Percentiles rank a stretch among this genome's conserved stretches.
These are phyloP conservation scores for Ambrosia hybrid DNA, from an alignment of 140 eudicot genomes.

Conservation along the genomic window DNA sequence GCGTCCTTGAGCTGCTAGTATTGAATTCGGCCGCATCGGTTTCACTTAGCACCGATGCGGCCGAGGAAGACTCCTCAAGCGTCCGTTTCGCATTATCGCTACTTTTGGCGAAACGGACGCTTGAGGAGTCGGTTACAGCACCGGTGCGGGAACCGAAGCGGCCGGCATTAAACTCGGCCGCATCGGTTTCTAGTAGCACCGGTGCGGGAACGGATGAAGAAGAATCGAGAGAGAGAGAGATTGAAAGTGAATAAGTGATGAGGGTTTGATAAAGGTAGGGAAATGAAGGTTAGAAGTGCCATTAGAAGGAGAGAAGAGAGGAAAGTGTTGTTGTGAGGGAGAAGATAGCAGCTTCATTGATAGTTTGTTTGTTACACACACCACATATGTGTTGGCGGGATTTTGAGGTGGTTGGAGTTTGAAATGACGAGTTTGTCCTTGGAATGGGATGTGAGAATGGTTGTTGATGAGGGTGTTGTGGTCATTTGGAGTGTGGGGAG, in stretches of 20 bases:
- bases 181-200: conserved; percentile 28
- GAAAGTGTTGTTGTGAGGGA: conserved; percentile 39
- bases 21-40: no score
- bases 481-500: conserved; percentile 10
- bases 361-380: conserved; percentile 7
- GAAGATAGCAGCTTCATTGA: conserved; percentile 34
- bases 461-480: conserved; percentile 41
- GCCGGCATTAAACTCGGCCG: background rate
- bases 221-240: conserved; percentile 45
- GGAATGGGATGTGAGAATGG: background rate
- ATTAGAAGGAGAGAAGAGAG: conserved; percentile 26
- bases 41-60: no score
- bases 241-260: conserved; percentile 33
- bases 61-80: conserved; percentile 36
- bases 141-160: no score
- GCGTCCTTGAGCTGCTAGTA: no score
- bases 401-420: conserved; percentile 44
- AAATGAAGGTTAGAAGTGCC: conserved; percentile 42
- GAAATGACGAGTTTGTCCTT: conserved; percentile 32
- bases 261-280: conserved; percentile 47
- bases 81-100: conserved; percentile 44
- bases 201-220: conserved; percentile 47
- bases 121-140: no score
- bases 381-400: conserved; percentile 43
- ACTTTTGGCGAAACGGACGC: conserved; percentile 17